phyloP scores from a whole-genome alignment of 192 early-diverging fungal genomes.

The Chytriomyces sp. region DNA sequence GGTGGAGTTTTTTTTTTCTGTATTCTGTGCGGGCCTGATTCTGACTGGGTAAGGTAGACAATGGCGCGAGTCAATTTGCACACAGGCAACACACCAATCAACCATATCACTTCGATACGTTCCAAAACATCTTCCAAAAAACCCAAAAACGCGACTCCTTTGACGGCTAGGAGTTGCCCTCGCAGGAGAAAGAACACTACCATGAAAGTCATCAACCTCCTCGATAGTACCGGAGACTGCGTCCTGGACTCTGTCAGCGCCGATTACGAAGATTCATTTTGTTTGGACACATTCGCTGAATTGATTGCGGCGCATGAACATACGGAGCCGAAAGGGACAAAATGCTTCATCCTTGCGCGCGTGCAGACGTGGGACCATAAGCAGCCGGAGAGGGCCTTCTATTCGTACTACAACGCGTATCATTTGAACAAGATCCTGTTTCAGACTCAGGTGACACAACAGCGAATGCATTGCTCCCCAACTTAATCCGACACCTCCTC shows the following conservation, averaged over 20 bases:
- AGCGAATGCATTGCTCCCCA: background rate
- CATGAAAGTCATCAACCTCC: slow-evolving; percentile 55
- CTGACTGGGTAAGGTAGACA: no score
- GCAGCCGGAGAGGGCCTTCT: slow-evolving; percentile 60
- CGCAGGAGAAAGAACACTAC: no score
- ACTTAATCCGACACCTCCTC: background rate
- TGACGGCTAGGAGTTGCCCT: no score
- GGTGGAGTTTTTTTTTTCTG: no score
- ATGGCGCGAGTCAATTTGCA: no score
- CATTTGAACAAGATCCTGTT: slow-evolving; percentile 70
- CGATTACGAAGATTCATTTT: slow-evolving; percentile 70
- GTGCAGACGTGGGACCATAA: slow-evolving; percentile 70
- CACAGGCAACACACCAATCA: no score
- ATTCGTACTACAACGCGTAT: slow-evolving; percentile 67
- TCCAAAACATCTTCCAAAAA: no score
- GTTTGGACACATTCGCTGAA: slow-evolving; percentile 63
- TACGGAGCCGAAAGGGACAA: slow-evolving; percentile 48
- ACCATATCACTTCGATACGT: no score
- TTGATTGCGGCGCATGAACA: slow-evolving; percentile 49
- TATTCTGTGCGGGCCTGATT: no score
- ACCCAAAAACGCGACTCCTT: no score
- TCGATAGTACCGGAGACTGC: slow-evolving; percentile 55
- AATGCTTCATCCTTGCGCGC: slow-evolving; percentile 64
- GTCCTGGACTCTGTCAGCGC: slow-evolving; percentile 61
- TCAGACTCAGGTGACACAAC: slow-evolving; percentile 57